phyloP scores from a whole-genome alignment of 805 yeast species.

The Blastobotrys robertii region DNA sequence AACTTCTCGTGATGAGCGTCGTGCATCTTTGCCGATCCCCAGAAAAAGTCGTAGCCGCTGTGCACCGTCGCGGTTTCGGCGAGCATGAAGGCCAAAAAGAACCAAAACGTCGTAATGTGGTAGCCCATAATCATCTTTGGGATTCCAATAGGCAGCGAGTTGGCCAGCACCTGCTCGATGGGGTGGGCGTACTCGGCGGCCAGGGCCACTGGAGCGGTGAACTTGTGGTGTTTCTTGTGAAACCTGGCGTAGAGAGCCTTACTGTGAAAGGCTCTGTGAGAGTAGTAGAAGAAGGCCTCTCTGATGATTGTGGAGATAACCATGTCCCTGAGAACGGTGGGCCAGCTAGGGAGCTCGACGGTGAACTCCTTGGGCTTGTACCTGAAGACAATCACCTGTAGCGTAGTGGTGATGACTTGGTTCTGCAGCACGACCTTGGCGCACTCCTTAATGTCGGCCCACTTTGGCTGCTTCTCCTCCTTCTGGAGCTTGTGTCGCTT shows the following conservation, averaged over 20 bases:
- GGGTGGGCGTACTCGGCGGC: slow-evolving; percentile 11
- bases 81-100: slow-evolving; percentile 9
- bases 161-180: slow-evolving; percentile 8
- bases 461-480: slow-evolving; percentile 7
- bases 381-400: slow-evolving; percentile 1
- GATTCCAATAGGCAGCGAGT: slow-evolving; percentile 16
- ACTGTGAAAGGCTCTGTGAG: slow-evolving; percentile 7
- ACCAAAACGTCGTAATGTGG: slow-evolving; percentile 12
- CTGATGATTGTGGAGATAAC: slow-evolving; percentile 7
- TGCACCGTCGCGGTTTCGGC: slow-evolving; percentile 14
- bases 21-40: slow-evolving; percentile 9
- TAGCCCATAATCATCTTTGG: slow-evolving; percentile 9
- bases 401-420: slow-evolving; percentile 3
- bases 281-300: slow-evolving; percentile 6
- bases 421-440: slow-evolving; percentile 6
- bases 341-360: not conserved
- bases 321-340: slow-evolving; percentile 4
- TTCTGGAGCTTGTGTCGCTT: slow-evolving; percentile 12
- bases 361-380: no score
- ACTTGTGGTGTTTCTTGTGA: slow-evolving; percentile 10
- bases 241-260: slow-evolving; percentile 3
- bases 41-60: slow-evolving; percentile 15
- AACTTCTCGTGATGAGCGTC: slow-evolving; percentile 17
- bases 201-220: slow-evolving; percentile 10
- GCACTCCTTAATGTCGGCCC: slow-evolving; percentile 8